A percentile compares a stretch with the other conserved stretches of the same genome.
These are phyloP conservation scores for Fagopyrum esculentum DNA, from an alignment of 148 eudicot species.

Conservation along the genomic window DNA sequence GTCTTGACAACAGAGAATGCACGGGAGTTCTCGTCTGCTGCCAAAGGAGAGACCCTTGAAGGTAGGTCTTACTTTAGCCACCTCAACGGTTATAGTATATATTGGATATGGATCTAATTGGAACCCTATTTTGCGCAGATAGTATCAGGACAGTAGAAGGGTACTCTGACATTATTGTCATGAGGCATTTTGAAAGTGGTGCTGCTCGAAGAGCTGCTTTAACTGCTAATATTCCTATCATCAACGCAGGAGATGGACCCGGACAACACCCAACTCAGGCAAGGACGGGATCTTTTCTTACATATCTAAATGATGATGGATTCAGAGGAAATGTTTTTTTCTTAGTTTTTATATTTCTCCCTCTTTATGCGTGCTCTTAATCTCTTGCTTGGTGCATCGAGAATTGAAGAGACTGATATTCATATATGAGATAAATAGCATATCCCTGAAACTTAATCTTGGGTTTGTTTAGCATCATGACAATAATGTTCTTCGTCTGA, in stretches of 20 bases:
- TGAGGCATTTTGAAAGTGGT: slow-evolving; percentile 99
- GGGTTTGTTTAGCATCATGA: background rate
- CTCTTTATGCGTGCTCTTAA: background rate
- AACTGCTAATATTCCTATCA: slow-evolving; percentile 76
- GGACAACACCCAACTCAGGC: slow-evolving; percentile 99
- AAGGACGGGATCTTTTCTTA: background rate
- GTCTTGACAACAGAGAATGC: slow-evolving; percentile 98
- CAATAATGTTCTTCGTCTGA: background rate
- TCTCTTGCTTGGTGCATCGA: background rate
- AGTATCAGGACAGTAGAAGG: slow-evolving; percentile 95
- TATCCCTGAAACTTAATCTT: background rate
- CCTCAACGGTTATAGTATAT: background rate
- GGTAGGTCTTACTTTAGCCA: slow-evolving; percentile 30
- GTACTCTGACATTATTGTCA: slow-evolving; percentile 88
- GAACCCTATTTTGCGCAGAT: slow-evolving; percentile 44
- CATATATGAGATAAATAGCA: background rate
- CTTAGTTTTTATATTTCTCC: background rate
- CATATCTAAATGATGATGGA: background rate
- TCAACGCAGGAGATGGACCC: slow-evolving; percentile 99
- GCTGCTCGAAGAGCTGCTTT: slow-evolving; percentile 88
- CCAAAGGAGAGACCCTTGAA: slow-evolving; percentile 98
- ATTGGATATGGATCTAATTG: slow-evolving; percentile 3
- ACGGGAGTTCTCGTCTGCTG: slow-evolving; percentile 92
- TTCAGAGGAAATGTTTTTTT: background rate
- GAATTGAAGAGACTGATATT: background rate